Evolutionary conservation across 2,329 filamentous ascomycete genomes (phyloP).

Genomic region (Fusarium agapanthi): DNA sequence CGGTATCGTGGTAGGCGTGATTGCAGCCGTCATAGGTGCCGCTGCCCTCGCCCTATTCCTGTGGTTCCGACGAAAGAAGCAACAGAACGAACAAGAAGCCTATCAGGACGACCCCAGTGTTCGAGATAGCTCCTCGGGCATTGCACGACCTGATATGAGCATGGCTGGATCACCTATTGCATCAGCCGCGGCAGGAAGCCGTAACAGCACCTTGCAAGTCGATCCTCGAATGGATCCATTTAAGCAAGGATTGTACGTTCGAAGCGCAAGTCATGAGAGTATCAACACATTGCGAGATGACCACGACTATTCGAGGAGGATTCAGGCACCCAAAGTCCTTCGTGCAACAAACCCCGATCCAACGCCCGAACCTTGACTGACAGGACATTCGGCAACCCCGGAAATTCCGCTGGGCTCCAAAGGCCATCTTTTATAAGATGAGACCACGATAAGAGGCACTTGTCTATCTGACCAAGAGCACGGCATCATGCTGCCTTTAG

Average conservation of each 20-base stretch:
- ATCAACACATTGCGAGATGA: slow-evolving; percentile 71
- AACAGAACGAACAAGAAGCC: slow-evolving; percentile 52
- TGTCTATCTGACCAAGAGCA: background rate
- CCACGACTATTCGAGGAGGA: slow-evolving; percentile 70
- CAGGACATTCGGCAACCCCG: background rate
- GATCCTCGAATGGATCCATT: slow-evolving; percentile 72
- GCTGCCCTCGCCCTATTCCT: slow-evolving; percentile 52
- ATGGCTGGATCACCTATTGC: slow-evolving; percentile 44
- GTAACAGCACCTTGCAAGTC: slow-evolving; percentile 64
- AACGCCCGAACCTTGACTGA: slow-evolving; percentile 28
- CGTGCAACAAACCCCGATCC: slow-evolving; percentile 71
- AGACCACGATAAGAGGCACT: background rate
- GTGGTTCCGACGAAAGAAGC: slow-evolving; percentile 56
- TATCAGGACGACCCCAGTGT: slow-evolving; percentile 57
- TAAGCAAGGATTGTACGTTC: slow-evolving; percentile 63
- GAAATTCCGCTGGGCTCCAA: background rate
- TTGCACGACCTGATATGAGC: slow-evolving; percentile 56
- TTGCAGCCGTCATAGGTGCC: slow-evolving; percentile 53
- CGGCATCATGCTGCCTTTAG: background rate
- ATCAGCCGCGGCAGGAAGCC: slow-evolving; percentile 52
- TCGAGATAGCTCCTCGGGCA: slow-evolving; percentile 61
- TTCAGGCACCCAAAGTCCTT: slow-evolving; percentile 65
- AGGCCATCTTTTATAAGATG: background rate
- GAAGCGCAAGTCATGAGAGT: slow-evolving; percentile 69
- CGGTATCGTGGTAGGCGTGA: slow-evolving; percentile 62